These are phyloP conservation scores for Neopestalotiopsis clavispora DNA, from an alignment of 2,329 filamentous ascomycete genomes.

Conservation along the genomic window DNA sequence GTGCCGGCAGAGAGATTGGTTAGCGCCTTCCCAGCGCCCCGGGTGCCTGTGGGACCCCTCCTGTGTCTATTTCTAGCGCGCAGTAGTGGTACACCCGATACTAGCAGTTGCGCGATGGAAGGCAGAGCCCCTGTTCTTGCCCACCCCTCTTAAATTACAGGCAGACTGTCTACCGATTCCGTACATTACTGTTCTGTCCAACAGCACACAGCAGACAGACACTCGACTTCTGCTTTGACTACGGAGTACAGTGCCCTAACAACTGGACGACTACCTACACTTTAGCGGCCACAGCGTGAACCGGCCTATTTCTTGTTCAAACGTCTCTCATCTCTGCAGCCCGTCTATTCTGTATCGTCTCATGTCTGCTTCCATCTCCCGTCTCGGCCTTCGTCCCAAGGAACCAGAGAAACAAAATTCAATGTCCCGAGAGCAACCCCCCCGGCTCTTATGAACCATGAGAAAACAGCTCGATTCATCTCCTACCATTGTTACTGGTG, in stretches of 20 bases:
- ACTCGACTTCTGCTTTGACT: too few species aligned
- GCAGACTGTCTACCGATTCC: background rate
- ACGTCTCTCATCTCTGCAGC: background rate
- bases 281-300: background rate
- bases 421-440: background rate
- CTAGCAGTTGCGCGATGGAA: constrained; percentile 9
- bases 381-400: background rate
- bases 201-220: too few species aligned
- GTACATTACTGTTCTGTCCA: too few species aligned
- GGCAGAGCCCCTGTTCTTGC: constrained; percentile 2
- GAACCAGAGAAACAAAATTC: background rate
- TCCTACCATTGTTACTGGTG: background rate
- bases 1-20: constrained; percentile 17
- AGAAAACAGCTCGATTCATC: background rate
- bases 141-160: background rate
- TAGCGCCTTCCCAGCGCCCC: constrained; percentile 21
- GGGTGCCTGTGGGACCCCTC: constrained; percentile 19
- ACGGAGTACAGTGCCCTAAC: too few species aligned
- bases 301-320: constrained; percentile 1
- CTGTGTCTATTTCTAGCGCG: constrained; percentile 15
- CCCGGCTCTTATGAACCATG: background rate
- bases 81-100: background rate
- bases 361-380: background rate
- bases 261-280: too few species aligned
- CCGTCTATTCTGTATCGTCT: background rate